These are phyloP conservation scores for Botryosphaeria dothidea DNA, from an alignment of 2,329 filamentous ascomycete species.

Conservation along the genomic window DNA sequence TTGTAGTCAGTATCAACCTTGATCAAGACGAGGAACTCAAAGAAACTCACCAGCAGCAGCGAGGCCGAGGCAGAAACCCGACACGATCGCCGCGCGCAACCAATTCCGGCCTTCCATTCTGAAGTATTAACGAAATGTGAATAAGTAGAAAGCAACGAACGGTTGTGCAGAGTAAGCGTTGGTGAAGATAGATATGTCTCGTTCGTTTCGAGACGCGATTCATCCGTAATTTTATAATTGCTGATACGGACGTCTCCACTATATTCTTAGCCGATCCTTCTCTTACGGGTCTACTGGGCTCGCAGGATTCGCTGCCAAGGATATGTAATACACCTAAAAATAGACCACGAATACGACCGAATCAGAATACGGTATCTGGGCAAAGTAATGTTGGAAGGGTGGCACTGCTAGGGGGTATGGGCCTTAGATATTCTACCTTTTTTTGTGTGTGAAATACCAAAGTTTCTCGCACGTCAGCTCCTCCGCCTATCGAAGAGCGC, in stretches of 20 bases:
- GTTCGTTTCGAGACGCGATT: neutral
- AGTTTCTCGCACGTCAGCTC: neutral
- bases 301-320: slow-evolving; percentile 4
- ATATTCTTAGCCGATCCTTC: neutral
- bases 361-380: neutral
- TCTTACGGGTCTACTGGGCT: neutral
- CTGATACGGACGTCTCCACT: slow-evolving; percentile 5
- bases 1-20: neutral
- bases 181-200: neutral
- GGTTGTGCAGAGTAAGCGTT: neutral
- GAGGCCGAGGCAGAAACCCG: neutral
- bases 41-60: neutral
- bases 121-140: neutral
- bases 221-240: slow-evolving; percentile 2
- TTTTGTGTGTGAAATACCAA: neutral
- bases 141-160: neutral
- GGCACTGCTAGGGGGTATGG: neutral
- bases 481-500: neutral
- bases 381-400: neutral
- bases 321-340: neutral
- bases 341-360: neutral
- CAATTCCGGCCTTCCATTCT: neutral
- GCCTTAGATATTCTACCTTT: neutral
- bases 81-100: neutral
- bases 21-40: neutral